These are phyloP conservation scores for Parastagonospora avenae DNA, from an alignment of 2,329 filamentous ascomycete genomes.

Conservation along the genomic window DNA sequence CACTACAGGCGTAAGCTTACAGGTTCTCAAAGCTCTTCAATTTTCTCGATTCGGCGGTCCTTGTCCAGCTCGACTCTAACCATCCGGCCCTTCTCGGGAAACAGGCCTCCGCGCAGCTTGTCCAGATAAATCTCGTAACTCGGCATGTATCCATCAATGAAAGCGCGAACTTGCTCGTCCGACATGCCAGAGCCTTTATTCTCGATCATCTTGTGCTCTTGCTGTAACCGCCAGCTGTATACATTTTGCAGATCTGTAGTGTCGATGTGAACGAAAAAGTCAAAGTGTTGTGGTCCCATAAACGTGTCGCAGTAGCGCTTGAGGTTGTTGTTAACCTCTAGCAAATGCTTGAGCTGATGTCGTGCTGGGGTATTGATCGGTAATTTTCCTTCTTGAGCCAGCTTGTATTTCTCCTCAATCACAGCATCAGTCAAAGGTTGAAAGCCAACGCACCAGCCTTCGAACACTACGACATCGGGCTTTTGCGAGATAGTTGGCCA, in stretches of 20 bases:
- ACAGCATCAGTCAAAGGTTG: conserved; percentile 64
- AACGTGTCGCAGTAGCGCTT: conserved; percentile 56
- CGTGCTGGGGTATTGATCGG: conserved; percentile 55
- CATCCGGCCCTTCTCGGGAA: conserved; percentile 53
- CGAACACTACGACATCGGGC: conserved; percentile 75
- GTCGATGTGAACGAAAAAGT: conserved; percentile 71
- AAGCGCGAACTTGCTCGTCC: conserved; percentile 75
- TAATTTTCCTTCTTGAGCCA: conserved; percentile 56
- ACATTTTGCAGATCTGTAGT: conserved; percentile 76
- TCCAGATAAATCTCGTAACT: conserved; percentile 63
- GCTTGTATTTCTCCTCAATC: conserved; percentile 59
- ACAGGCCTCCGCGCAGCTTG: conserved; percentile 55
- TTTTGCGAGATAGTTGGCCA: conserved; percentile 66
- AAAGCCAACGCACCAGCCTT: conserved; percentile 93
- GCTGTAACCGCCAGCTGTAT: conserved; percentile 82
- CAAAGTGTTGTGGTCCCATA: conserved; percentile 52
- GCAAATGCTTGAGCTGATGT: conserved; percentile 61
- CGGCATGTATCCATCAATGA: conserved; percentile 68
- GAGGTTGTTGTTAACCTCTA: conserved; percentile 64
- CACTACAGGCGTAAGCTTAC: too few species aligned
- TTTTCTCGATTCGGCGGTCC: conserved; percentile 51
- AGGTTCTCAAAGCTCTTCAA: conserved; percentile 33
- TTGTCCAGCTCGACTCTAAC: conserved; percentile 57
- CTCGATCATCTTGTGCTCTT: conserved; percentile 73
- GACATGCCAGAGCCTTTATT: conserved; percentile 78